Evolutionary conservation across 1,139 yeast genomes (phyloP), one percentile per base, ranked within the genome.

Genomic region (Debaryomyces robertsiae): DNA sequence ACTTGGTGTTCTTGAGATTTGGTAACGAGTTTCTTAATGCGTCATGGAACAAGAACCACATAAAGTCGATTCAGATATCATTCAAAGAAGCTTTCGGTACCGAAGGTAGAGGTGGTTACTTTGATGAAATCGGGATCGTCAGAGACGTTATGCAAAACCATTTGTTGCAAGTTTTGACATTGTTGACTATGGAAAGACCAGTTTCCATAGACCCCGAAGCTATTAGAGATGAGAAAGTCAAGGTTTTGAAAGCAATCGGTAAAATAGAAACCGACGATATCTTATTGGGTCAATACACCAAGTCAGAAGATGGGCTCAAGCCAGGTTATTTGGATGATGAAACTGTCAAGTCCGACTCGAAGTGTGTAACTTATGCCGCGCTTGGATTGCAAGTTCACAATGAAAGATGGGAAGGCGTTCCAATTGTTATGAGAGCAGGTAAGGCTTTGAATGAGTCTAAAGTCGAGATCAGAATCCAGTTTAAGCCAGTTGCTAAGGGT

Each of bases 141-240:
- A 82, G 99, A 67, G 99, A 93, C 61, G 98, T 93, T 40, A 91
- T 94, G 90, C 99, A 93, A 72, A 93, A 93, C 75, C 99, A 93
- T 68, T 69, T 93, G 58, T 75, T 93, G 57, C 99, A 93, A 70
- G 95, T 93, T 19, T 72, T 93, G 61, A 90, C 98, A 6, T 69
- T 94, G 47, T 72, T 93, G 49, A 89, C 97, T 41, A 91, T 93
- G 97, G 98, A 93, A 61, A 81, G 96, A 63, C 98, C 99, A 10
- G 84, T 79, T 17, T 80, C 93, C 14, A 85, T 85, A 57, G 89
- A 84, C 54, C 89, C 98, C 10, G 98, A 93, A 70, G 84, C 93
- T 31, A 82, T 93, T 45, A 85, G 98, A 66, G 97, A 93, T 63
- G 98, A 90, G 64, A 93, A 93, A 67, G 98, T 93, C 47, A 85